These are phyloP conservation scores for Tympanopsis confertula DNA, from an alignment of 2,329 filamentous ascomycete genomes.

Conservation along the genomic window DNA sequence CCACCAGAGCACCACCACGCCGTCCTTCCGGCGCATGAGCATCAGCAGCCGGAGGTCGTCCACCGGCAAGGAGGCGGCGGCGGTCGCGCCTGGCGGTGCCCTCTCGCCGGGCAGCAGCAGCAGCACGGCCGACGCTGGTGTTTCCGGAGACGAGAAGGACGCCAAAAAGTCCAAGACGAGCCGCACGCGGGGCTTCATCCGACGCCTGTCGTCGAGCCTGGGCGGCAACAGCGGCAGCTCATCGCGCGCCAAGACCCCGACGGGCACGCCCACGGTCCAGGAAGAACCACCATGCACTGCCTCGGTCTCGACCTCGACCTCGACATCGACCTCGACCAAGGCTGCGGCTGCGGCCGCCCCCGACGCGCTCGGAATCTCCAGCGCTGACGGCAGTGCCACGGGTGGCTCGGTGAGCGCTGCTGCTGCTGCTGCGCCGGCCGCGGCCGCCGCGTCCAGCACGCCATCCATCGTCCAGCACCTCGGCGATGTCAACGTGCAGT, in stretches of 20 bases:
- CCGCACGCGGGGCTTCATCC: conserved; percentile 45
- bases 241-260: no score
- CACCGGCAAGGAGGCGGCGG: conserved; percentile 25
- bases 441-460: conserved; percentile 11
- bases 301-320: no score
- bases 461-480: conserved; percentile 50
- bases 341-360: conserved; percentile 27
- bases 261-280: no score
- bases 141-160: conserved; percentile 33
- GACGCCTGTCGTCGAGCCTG: conserved; percentile 44
- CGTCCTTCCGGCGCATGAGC: conserved; percentile 47
- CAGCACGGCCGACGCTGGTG: conserved; percentile 28
- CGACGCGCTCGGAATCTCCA: conserved; percentile 27
- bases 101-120: conserved; percentile 20
- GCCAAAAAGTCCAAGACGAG: conserved; percentile 25
- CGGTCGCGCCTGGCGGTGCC: conserved; percentile 10
- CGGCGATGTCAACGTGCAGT: conserved; percentile 91
- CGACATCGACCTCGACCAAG: conserved; percentile 5
- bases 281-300: no score
- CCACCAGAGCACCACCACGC: conserved; percentile 30
- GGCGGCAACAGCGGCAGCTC: no score
- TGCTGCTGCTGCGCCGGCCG: conserved; percentile 11
- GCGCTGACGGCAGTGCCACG: conserved; percentile 41
- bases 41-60: conserved; percentile 50
- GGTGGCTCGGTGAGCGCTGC: conserved; percentile 21